Conservation (phyloP, 352 stramenopile species). For the Phytophthora nicotianae region DNA sequence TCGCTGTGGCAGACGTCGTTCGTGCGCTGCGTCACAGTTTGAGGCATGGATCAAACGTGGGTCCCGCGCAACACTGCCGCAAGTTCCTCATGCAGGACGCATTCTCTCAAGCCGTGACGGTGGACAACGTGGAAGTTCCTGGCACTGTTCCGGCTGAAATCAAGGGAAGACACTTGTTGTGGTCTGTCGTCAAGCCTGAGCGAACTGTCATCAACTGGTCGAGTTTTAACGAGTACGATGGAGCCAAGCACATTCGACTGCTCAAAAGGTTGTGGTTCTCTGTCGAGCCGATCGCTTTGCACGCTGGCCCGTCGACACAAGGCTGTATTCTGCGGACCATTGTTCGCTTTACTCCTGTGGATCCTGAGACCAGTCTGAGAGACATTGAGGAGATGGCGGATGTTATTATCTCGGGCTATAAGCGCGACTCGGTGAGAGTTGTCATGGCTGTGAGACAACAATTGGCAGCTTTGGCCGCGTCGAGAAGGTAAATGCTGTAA, state of each 20-base stretch:
- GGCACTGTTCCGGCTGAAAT: constrained; percentile 13
- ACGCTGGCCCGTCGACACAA: constrained; percentile 1
- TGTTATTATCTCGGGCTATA: constrained; percentile 23
- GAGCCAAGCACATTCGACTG: constrained; percentile 24
- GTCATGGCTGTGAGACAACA: constrained; percentile 29
- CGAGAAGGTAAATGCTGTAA: constrained; percentile 4
- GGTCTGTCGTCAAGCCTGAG: constrained; percentile 17
- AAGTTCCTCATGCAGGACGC: constrained; percentile 26
- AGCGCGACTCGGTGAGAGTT: constrained; percentile 30
- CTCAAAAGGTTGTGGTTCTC: constrained; percentile 33
- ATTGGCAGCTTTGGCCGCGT: constrained; percentile 20
- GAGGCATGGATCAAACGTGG: constrained; percentile 20
- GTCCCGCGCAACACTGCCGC: constrained; percentile 21
- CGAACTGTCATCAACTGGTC: constrained; percentile 35
- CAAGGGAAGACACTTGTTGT: constrained; percentile 25
- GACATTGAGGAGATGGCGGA: constrained; percentile 30
- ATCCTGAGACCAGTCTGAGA: constrained; percentile 16
- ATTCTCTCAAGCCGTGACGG: constrained; percentile 23
- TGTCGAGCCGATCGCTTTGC: constrained; percentile 20
- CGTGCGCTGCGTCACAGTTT: constrained; percentile 21
- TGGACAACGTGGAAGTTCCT: constrained; percentile 31
- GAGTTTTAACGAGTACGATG: constrained; percentile 33
- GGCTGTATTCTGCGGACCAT: constrained; percentile 31
- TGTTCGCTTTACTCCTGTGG: constrained; percentile 29
- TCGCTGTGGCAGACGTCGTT: constrained; percentile 21